Conservation (phyloP, 345 rosid genomes). For the Corchorus olitorius region DNA sequence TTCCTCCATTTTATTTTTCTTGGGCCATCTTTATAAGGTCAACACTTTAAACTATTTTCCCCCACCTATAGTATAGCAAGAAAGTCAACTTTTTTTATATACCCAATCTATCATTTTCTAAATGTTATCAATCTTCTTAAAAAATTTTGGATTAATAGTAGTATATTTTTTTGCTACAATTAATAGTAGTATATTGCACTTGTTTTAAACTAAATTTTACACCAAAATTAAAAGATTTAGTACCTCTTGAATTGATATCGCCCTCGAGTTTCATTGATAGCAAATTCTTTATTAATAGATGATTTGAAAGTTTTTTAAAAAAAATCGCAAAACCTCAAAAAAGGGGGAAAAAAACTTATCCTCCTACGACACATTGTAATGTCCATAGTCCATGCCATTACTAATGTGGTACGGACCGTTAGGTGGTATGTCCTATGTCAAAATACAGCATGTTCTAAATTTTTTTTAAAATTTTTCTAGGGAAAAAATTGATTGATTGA, state of each 20-base stretch:
- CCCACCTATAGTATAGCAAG: not conserved
- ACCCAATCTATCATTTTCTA: not conserved
- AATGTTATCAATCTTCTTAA: not conserved
- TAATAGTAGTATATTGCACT: not conserved
- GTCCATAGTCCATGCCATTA: not conserved
- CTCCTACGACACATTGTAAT: too few relatives aligned
- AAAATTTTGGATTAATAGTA: not conserved
- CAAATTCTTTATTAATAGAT: too few relatives aligned
- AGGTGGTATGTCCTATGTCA: not conserved
- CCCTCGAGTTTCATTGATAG: too few relatives aligned
- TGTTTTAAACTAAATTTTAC: not conserved
- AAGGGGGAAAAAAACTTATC: too few relatives aligned
- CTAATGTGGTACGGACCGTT: not conserved
- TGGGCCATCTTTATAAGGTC: not conserved
- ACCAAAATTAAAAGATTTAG: not conserved
- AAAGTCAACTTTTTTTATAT: conserved; percentile 1
- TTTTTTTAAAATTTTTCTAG: too few relatives aligned
- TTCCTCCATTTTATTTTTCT: not conserved
- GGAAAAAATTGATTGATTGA: too few relatives aligned
- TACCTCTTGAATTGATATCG: not conserved
- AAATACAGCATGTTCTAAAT: not conserved
- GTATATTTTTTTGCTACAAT: too few relatives aligned
- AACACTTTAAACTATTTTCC: too few relatives aligned
- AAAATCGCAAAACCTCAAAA: too few relatives aligned
- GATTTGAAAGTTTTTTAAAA: too few relatives aligned